Conservation (phyloP, 73 alveolate species). For the Tetrahymena borealis region DNA sequence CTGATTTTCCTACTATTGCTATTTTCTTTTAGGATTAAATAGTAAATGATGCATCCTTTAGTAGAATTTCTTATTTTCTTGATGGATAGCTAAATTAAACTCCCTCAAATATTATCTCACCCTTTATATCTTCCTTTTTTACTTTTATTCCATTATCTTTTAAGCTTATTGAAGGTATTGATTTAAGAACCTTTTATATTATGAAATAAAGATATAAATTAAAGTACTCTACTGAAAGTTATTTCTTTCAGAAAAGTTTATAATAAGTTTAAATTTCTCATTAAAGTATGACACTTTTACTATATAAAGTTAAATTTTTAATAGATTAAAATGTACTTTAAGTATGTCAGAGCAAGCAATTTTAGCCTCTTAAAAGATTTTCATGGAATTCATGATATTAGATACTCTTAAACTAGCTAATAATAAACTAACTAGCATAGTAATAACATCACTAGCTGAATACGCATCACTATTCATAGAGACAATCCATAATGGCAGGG, state of each 20-base stretch:
- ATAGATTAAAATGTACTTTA: not conserved
- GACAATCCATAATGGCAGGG: not conserved
- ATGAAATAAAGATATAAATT: constrained; percentile 67
- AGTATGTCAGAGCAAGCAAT: not conserved
- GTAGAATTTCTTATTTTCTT: constrained; percentile 59
- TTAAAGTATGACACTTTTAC: too few relatives aligned
- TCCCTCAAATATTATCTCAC: constrained; percentile 65
- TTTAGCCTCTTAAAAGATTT: not conserved
- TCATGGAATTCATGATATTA: not conserved
- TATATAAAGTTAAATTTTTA: too few relatives aligned
- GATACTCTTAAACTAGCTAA: not conserved
- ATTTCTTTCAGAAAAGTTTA: not conserved
- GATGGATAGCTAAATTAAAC: constrained; percentile 76
- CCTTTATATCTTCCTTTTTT: constrained; percentile 67
- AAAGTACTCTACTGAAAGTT: constrained; percentile 62
- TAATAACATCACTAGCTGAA: not conserved
- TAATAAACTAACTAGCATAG: not conserved
- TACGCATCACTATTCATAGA: not conserved
- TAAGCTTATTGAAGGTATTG: constrained; percentile 19
- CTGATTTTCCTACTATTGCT: constrained; percentile 82
- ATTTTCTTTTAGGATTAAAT: constrained; percentile 60
- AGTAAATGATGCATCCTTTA: constrained; percentile 43
- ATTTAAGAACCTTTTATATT: constrained; percentile 51
- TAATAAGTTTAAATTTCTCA: too few relatives aligned
- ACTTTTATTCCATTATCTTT: constrained; percentile 45